A percentile compares a stretch with the other conserved stretches of the same genome.
These are phyloP conservation scores for Westerdykella ornata DNA, from an alignment of 2,329 filamentous ascomycete genomes.

Conservation along the genomic window DNA sequence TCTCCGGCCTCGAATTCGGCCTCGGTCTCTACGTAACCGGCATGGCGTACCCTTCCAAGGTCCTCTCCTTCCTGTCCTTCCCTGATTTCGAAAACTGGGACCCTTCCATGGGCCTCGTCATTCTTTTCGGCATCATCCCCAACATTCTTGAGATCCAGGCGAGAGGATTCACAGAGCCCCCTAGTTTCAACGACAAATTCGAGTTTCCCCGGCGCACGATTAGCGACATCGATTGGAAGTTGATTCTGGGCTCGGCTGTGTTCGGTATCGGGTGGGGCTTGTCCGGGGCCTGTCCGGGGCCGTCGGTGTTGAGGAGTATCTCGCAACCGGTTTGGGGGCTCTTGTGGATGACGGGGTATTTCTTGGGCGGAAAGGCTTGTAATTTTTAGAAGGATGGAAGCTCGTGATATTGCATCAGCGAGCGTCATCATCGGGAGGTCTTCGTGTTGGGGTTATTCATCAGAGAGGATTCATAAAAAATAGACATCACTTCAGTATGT, in stretches of 20 bases:
- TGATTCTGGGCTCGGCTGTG: constrained; percentile 42
- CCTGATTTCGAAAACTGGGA: constrained; percentile 42
- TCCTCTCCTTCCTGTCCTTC: constrained; percentile 46
- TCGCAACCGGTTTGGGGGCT: constrained; percentile 46
- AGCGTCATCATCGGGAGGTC: neutral
- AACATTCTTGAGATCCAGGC: constrained; percentile 34
- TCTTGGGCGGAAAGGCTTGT: constrained; percentile 30
- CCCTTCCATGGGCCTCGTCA: constrained; percentile 45
- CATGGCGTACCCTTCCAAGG: constrained; percentile 48
- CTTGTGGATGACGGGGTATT: constrained; percentile 44
- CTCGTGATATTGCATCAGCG: neutral
- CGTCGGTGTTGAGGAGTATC: constrained; percentile 43
- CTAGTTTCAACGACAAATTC: constrained; percentile 40
- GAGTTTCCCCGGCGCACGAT: constrained; percentile 42
- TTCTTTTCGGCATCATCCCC: constrained; percentile 46
- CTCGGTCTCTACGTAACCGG: constrained; percentile 47
- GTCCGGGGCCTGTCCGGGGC: constrained; percentile 48
- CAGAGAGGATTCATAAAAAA: neutral
- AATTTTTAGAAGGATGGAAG: no score
- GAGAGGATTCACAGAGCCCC: constrained; percentile 27
- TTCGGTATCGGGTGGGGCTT: constrained; percentile 51
- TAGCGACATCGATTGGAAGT: constrained; percentile 44
- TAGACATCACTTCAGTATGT: neutral
- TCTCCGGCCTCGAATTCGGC: constrained; percentile 47
- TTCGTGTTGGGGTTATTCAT: neutral